phyloP scores from a whole-genome alignment of 169 alveolate species.

The Cryptosporidium andersoni region DNA sequence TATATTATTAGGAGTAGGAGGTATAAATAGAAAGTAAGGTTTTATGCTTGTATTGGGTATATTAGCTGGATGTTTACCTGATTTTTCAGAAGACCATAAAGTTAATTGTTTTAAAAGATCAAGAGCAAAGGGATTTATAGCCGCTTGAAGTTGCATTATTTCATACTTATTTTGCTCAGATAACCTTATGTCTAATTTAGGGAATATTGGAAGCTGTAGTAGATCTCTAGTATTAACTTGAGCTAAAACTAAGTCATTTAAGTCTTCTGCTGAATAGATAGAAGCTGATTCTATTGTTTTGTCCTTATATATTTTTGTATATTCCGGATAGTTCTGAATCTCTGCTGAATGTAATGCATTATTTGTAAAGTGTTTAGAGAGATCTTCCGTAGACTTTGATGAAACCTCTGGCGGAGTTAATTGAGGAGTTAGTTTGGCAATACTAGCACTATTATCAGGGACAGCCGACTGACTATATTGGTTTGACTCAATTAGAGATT shows the following conservation, averaged over 20 bases:
- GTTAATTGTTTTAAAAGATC: constrained; percentile 19
- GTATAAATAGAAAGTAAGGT: constrained; percentile 42
- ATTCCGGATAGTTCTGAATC: too few species aligned
- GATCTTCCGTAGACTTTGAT: too few species aligned
- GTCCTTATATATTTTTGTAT: too few species aligned
- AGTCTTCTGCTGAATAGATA: constrained; percentile 10
- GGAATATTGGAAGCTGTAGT: constrained; percentile 4
- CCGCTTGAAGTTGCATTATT: constrained; percentile 18
- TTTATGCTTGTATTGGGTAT: constrained; percentile 20
- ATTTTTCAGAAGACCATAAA: constrained; percentile 30
- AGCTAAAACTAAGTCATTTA: constrained; percentile 34
- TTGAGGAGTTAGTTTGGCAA: neutral
- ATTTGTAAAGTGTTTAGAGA: too few species aligned
- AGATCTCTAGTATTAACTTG: constrained; percentile 20
- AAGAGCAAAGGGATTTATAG: constrained; percentile 16
- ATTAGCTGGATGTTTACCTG: constrained; percentile 20
- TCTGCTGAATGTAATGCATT: too few species aligned
- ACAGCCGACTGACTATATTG: too few species aligned
- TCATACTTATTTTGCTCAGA: constrained; percentile 30
- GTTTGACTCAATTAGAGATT: too few species aligned
- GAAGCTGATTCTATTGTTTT: neutral
- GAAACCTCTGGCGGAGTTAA: constrained; percentile 5
- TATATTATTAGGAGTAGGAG: constrained; percentile 66
- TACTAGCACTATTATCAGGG: neutral
- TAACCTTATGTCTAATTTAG: constrained; percentile 7